Evolutionary conservation across 2,329 filamentous ascomycete genomes (phyloP).

Genomic region (Balansia obtecta): DNA sequence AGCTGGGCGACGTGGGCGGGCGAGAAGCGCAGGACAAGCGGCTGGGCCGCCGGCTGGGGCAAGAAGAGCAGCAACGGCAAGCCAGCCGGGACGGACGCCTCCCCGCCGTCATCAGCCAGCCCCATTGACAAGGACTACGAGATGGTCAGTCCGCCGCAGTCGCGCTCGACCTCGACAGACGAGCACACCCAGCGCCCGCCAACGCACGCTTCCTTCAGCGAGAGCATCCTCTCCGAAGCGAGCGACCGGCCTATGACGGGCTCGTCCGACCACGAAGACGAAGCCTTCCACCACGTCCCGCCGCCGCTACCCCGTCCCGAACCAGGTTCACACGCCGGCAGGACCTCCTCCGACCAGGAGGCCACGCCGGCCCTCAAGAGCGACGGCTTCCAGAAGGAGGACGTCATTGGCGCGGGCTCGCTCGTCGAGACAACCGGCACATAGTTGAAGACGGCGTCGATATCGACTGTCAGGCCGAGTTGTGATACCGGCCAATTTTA

Average conservation of each 20-base stretch:
- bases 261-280: background rate
- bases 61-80: slow-evolving; percentile 15
- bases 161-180: slow-evolving; percentile 17
- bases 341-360: slow-evolving; percentile 7
- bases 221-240: slow-evolving; percentile 7
- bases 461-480: too few relatives aligned
- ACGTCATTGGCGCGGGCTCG: slow-evolving; percentile 11
- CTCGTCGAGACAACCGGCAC: background rate
- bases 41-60: slow-evolving; percentile 30
- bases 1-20: slow-evolving; percentile 61
- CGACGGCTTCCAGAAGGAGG: slow-evolving; percentile 17
- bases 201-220: slow-evolving; percentile 19
- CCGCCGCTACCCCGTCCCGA: background rate
- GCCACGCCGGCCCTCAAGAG: slow-evolving; percentile 3
- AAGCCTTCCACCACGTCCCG: background rate
- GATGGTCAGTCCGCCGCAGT: slow-evolving; percentile 19
- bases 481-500: too few relatives aligned
- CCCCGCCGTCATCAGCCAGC: slow-evolving; percentile 21
- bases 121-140: slow-evolving; percentile 27
- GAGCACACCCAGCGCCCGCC: slow-evolving; percentile 18
- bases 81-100: slow-evolving; percentile 17
- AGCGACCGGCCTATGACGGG: slow-evolving; percentile 3
- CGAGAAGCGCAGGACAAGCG: slow-evolving; percentile 57
- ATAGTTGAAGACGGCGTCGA: too few relatives aligned
- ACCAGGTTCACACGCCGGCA: background rate